phyloP scores from a whole-genome alignment of 2,329 filamentous ascomycete species.

The Exserohilum turcica region DNA sequence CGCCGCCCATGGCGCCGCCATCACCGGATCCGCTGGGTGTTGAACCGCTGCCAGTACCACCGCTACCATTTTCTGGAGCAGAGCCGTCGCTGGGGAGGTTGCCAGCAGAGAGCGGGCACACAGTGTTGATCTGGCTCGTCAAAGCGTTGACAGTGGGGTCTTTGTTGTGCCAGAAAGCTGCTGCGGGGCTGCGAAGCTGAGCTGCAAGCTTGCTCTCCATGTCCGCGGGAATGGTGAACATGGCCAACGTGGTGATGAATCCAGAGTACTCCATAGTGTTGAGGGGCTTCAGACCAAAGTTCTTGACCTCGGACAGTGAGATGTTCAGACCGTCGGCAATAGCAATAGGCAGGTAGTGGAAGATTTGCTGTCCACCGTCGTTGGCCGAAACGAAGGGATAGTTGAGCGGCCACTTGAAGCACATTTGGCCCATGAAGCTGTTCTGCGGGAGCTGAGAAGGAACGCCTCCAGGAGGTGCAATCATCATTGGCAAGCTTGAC shows the following conservation, averaged over 20 bases:
- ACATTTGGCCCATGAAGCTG: constrained; percentile 77
- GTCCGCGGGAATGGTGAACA: constrained; percentile 55
- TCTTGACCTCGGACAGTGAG: constrained; percentile 59
- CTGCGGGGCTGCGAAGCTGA: constrained; percentile 72
- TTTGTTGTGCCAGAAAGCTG: constrained; percentile 74
- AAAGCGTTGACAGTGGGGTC: constrained; percentile 70
- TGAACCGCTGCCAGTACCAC: constrained; percentile 42
- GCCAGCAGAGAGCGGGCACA: constrained; percentile 69
- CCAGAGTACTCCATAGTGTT: constrained; percentile 71
- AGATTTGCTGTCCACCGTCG: constrained; percentile 82
- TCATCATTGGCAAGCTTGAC: constrained; percentile 72
- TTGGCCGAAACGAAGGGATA: constrained; percentile 78
- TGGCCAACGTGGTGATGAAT: constrained; percentile 80
- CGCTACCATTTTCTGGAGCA: constrained; percentile 47
- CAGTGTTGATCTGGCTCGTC: constrained; percentile 81
- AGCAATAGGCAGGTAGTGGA: constrained; percentile 74
- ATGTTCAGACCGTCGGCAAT: constrained; percentile 67
- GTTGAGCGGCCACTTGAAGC: constrained; percentile 79
- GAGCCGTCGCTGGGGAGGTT: constrained; percentile 45
- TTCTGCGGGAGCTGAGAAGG: constrained; percentile 62
- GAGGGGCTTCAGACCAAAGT: constrained; percentile 75
- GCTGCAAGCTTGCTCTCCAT: constrained; percentile 63
- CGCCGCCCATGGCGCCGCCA: constrained; percentile 57
- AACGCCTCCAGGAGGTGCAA: constrained; percentile 70
- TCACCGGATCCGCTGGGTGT: constrained; percentile 46